Percentiles rank a stretch among this genome's conserved stretches.
Evolutionary conservation across 2,329 filamentous ascomycete species (phyloP).

Genomic region (Sodiomyces alkalinus): DNA sequence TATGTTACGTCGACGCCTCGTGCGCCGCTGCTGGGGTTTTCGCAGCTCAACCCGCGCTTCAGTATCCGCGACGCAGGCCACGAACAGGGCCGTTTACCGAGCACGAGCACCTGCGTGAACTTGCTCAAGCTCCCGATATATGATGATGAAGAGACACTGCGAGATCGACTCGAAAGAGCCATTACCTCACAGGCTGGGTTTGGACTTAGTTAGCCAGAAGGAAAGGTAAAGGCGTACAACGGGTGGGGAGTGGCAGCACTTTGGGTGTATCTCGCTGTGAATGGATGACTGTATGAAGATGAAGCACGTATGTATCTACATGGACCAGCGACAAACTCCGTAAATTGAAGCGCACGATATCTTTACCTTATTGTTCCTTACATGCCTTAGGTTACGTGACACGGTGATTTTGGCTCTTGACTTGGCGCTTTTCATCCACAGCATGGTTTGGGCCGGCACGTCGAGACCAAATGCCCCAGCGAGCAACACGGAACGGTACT

Average conservation of each 20-base stretch:
- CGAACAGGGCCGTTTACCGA: slow-evolving; percentile 69
- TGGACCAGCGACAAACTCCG: neutral
- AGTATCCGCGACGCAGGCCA: slow-evolving; percentile 72
- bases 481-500: too few species aligned
- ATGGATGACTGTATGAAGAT: too few species aligned
- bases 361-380: too few species aligned
- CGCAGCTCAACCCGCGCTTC: slow-evolving; percentile 70
- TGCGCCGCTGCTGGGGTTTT: slow-evolving; percentile 79
- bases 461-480: too few species aligned
- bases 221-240: neutral
- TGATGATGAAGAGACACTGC: slow-evolving; percentile 45
- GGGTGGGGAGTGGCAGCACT: too few species aligned
- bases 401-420: too few species aligned
- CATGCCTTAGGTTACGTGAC: too few species aligned
- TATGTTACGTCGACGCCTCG: slow-evolving; percentile 91
- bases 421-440: too few species aligned
- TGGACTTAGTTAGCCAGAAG: slow-evolving; percentile 57
- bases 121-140: slow-evolving; percentile 85
- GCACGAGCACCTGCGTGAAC: slow-evolving; percentile 93
- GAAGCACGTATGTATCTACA: too few species aligned
- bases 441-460: too few species aligned
- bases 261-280: too few species aligned
- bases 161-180: slow-evolving; percentile 76
- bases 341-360: neutral
- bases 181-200: slow-evolving; percentile 85